Evolutionary conservation across 2,329 filamentous ascomycete genomes (phyloP), one percentile per base, ranked within the genome.

Genomic region (Neofusicoccum kwambonambiense): DNA sequence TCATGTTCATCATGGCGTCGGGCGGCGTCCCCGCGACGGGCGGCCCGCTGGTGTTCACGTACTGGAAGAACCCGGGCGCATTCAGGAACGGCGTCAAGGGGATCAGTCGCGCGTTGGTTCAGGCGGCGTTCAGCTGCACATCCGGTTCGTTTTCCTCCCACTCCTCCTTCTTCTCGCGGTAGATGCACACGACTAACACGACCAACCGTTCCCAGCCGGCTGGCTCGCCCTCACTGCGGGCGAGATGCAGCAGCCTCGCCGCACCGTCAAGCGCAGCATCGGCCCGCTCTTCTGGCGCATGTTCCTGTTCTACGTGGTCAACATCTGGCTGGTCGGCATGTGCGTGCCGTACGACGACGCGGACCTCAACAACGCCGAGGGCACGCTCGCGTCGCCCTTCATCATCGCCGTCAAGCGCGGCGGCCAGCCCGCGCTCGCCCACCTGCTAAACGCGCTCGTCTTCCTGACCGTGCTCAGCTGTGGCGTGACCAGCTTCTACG

Each of bases 381-480:
- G 74, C 57, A 75, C 74, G 13, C 71, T 74, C 62, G 69, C 68
- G 41, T 77, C 75, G 11, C 76, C 73, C 4, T 77, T 74, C 72
- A 72, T 93, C 66, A 90, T 92, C 68, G 90, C 90, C n/a, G 87
- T 89, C 39, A 82, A 84, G 9, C 83, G 86, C 37, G 90, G 90
- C 3, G 87, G 88, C 0, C 88, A 93, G 65, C 82, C 81, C 4
- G 88, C 84, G 7, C 84, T 93, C 4, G 88, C 89, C 0, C 87
- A 86, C 4, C 84, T 93, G 62, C 87, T 93, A 76, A 93, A 94
- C 74, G 90, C 89, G 41, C 82, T 92, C 27, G 88, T 93, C 35
- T 77, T 77, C 60, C 57, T 77, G 8, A 73, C 71, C 5, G 75
- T 77, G 8, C 72, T 76, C 27, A 74, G 71, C 64, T 76, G 74